Conservation (phyloP, 139 green algal species). For the Chlorella vulgaris region DNA sequence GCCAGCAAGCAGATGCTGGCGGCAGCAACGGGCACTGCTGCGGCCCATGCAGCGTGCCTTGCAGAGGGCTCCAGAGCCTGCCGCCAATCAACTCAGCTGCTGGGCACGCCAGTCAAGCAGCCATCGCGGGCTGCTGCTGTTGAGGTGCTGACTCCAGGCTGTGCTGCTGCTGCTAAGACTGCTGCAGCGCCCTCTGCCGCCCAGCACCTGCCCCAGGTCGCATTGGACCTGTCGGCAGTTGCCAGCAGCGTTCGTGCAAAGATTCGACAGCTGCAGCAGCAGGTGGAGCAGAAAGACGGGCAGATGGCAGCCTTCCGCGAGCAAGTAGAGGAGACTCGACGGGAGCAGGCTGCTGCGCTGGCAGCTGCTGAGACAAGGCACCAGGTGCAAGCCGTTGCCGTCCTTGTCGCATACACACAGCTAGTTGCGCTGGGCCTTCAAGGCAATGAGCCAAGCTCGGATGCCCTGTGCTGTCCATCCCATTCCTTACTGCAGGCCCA, state of each 20-base stretch:
- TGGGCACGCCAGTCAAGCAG: background rate
- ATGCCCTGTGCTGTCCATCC: no score
- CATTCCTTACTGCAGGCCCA: background rate
- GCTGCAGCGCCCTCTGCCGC: background rate
- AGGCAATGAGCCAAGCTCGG: no score
- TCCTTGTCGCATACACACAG: no score
- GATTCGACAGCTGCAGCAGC: conserved; percentile 18
- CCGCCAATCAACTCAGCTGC: conserved; percentile 8
- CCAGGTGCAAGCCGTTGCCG: background rate
- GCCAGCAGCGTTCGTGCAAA: conserved; percentile 23
- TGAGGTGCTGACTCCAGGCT: background rate
- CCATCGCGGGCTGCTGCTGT: background rate
- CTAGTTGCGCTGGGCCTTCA: no score
- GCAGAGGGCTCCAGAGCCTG: background rate
- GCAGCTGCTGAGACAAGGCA: conserved; percentile 11
- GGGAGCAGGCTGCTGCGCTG: background rate
- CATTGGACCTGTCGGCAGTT: background rate
- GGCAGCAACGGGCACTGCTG: background rate
- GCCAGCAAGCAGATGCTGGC: conserved; percentile 20
- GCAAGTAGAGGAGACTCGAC: background rate
- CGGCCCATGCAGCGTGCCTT: background rate
- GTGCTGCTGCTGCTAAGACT: no score
- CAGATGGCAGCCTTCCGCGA: conserved; percentile 9
- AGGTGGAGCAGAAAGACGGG: conserved; percentile 4
- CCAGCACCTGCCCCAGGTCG: background rate